phyloP scores from a whole-genome alignment of 2,329 filamentous ascomycete genomes.

The Colletotrichum caudatum region DNA sequence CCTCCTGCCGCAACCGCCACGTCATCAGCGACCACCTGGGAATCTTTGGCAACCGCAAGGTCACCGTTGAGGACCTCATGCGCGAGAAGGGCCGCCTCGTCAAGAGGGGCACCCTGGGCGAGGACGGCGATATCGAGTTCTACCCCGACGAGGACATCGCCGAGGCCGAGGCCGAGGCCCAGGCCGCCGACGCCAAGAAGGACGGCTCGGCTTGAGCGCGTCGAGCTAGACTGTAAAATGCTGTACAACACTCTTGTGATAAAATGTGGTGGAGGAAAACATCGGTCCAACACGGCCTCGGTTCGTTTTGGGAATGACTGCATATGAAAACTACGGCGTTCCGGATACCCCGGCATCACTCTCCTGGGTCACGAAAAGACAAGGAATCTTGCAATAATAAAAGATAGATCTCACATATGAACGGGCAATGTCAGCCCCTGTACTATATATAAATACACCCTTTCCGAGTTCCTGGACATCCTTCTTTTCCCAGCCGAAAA shows the following conservation, averaged over 20 bases:
- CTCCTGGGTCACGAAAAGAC: slow-evolving; percentile 6
- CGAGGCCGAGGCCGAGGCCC: slow-evolving; percentile 1
- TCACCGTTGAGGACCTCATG: slow-evolving; percentile 84
- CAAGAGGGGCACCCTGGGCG: slow-evolving; percentile 76
- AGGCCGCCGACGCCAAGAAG: slow-evolving; percentile 13
- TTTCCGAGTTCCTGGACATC: slow-evolving; percentile 10
- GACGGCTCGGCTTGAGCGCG: slow-evolving; percentile 17
- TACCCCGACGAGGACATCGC: slow-evolving; percentile 76
- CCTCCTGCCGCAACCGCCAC: slow-evolving; percentile 86
- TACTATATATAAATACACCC: slow-evolving; percentile 38
- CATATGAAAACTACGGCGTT: slow-evolving; percentile 38
- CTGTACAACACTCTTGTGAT: slow-evolving; percentile 9
- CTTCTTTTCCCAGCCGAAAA: slow-evolving; percentile 32
- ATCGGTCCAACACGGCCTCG: slow-evolving; percentile 13
- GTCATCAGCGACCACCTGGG: slow-evolving; percentile 89
- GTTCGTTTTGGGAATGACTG: slow-evolving; percentile 19
- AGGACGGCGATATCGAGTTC: slow-evolving; percentile 90
- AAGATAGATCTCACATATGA: slow-evolving; percentile 33
- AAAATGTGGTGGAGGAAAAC: background rate
- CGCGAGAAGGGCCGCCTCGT: slow-evolving; percentile 79
- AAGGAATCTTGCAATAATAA: slow-evolving; percentile 23
- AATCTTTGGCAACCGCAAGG: slow-evolving; percentile 78
- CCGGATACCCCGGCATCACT: slow-evolving; percentile 33
- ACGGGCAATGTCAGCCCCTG: slow-evolving; percentile 34
- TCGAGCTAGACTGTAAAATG: background rate